phyloP scores from a whole-genome alignment of 2,329 filamentous ascomycete species.

The Microdochium bolleyi region DNA sequence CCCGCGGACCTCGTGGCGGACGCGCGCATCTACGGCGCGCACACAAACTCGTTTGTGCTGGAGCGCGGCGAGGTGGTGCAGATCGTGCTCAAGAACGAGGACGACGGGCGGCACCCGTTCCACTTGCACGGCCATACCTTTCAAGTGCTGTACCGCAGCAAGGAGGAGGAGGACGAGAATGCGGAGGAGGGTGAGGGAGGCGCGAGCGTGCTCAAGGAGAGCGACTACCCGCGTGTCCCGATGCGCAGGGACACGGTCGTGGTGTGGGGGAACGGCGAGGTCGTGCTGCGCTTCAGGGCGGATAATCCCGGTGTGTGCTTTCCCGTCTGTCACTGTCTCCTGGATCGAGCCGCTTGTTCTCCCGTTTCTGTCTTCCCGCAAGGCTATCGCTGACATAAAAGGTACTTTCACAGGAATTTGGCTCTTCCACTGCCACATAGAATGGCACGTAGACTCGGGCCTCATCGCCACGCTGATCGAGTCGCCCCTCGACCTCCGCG shows the following conservation, averaged over 20 bases:
- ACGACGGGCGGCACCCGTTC: constrained; percentile 65
- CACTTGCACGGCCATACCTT: constrained; percentile 73
- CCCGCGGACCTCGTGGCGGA: constrained; percentile 48
- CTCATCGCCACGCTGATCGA: constrained; percentile 58
- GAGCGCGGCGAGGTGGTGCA: constrained; percentile 61
- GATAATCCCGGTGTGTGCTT: constrained; percentile 53
- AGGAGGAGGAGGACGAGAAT: constrained; percentile 49
- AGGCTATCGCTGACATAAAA: too few species aligned
- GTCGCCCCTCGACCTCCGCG: constrained; percentile 54
- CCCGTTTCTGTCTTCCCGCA: too few species aligned
- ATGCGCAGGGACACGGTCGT: constrained; percentile 64
- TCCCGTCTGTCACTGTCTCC: constrained; percentile 10
- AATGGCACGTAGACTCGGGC: constrained; percentile 67
- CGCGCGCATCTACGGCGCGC: constrained; percentile 55
- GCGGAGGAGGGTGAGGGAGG: constrained; percentile 30
- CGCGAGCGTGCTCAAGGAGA: constrained; percentile 4
- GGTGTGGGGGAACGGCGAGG: constrained; percentile 56
- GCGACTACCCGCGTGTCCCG: constrained; percentile 43
- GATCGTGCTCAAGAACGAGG: constrained; percentile 69
- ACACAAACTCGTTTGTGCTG: constrained; percentile 61
- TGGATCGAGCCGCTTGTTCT: not conserved
- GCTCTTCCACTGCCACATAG: constrained; percentile 76
- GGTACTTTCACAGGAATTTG: constrained; percentile 55
- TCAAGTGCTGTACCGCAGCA: constrained; percentile 56
- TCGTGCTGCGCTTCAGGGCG: constrained; percentile 59